Conservation (phyloP, 768 basidiomycete species). For the Cystoderma amianthinum region DNA sequence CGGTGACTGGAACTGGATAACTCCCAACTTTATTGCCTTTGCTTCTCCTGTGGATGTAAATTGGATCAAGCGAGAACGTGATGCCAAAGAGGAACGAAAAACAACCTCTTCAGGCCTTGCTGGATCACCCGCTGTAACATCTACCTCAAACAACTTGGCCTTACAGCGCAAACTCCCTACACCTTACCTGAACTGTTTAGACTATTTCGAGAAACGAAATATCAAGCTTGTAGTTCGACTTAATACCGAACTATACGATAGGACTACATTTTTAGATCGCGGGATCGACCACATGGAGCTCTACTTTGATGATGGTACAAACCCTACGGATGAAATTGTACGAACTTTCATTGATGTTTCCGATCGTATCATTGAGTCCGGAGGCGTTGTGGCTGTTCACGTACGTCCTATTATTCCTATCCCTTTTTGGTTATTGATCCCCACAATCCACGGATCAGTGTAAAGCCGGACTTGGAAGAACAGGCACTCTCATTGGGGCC, state of each 20-base stretch:
- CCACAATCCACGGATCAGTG: constrained; percentile 45
- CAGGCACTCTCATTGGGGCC: constrained; percentile 94
- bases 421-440: constrained; percentile 4
- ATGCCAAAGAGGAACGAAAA: constrained; percentile 40
- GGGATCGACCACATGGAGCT: constrained; percentile 88
- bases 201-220: constrained; percentile 84
- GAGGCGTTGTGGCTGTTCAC: constrained; percentile 85
- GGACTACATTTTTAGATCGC: constrained; percentile 69
- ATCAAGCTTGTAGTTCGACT: constrained; percentile 90
- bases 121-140: constrained; percentile 19
- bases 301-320: constrained; percentile 98
- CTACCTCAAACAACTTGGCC: constrained; percentile 39
- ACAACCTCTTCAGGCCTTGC: constrained; percentile 13
- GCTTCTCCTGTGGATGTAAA: constrained; percentile 82
- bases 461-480: constrained; percentile 94
- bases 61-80: constrained; percentile 76
- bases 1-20: constrained; percentile 95
- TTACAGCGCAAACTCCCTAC: constrained; percentile 72
- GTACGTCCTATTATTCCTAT: constrained; percentile 37
- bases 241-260: constrained; percentile 90
- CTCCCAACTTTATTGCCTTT: constrained; percentile 88
- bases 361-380: constrained; percentile 68
- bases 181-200: constrained; percentile 85
- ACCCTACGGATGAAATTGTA: constrained; percentile 93
- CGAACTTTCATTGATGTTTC: constrained; percentile 84